Conservation (phyloP, 2,329 filamentous ascomycete genomes). For the Periconia sp. region DNA sequence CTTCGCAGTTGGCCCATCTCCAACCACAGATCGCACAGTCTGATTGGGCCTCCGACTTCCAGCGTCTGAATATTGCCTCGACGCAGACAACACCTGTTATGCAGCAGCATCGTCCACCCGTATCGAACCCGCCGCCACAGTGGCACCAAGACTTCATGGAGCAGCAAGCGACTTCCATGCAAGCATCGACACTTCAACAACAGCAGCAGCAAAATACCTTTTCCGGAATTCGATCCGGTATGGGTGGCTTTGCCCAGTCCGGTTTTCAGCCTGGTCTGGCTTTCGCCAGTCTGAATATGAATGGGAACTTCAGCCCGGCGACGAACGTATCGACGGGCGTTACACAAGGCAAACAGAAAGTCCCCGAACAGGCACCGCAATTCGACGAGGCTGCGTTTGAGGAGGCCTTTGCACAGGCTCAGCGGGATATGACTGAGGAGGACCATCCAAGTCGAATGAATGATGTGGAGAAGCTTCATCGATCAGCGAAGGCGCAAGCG, state of each 20-base stretch:
- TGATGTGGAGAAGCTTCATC: not conserved
- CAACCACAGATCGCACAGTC: conserved; percentile 41
- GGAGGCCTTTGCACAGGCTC: conserved; percentile 54
- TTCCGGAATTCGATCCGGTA: conserved; percentile 29
- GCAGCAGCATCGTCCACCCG: conserved; percentile 47
- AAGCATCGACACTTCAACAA: conserved; percentile 25
- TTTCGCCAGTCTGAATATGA: conserved; percentile 16
- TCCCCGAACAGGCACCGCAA: conserved; percentile 39
- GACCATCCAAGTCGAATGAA: not conserved
- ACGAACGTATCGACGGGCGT: conserved; percentile 20
- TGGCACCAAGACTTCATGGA: conserved; percentile 65
- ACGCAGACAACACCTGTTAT: conserved; percentile 44
- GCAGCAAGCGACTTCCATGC: conserved; percentile 38
- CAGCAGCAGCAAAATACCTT: conserved; percentile 30
- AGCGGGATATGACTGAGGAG: conserved; percentile 42
- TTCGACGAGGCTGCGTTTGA: conserved; percentile 61
- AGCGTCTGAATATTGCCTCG: conserved; percentile 48
- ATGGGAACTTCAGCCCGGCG: not conserved
- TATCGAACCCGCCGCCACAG: conserved; percentile 35
- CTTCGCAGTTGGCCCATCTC: conserved; percentile 1
- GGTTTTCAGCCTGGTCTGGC: conserved; percentile 25
- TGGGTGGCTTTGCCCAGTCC: conserved; percentile 27
- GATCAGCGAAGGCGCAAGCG: conserved; percentile 7
- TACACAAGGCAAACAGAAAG: conserved; percentile 37
- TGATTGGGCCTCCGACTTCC: conserved; percentile 55